Conservation (phyloP, 192 early-diverging fungal species). For the Entophlyctis luteolus region DNA sequence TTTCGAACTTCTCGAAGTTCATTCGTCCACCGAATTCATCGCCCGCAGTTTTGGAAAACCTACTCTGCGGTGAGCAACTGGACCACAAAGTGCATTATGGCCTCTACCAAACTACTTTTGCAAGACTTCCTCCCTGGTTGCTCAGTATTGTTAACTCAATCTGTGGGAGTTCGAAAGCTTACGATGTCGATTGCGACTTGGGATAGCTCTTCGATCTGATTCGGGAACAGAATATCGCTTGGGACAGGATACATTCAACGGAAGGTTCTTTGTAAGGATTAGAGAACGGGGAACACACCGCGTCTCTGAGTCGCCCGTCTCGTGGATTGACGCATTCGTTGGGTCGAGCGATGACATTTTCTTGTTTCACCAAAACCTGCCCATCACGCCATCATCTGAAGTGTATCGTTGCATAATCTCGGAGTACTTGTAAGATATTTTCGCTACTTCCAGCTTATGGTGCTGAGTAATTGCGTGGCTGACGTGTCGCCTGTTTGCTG, state of each 20-base stretch:
- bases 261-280: background rate
- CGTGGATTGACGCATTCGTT: slow-evolving; percentile 15
- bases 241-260: background rate
- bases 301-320: slow-evolving; percentile 5
- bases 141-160: background rate
- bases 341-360: slow-evolving; percentile 14
- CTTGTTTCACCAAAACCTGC: background rate
- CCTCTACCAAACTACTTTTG: slow-evolving; percentile 52
- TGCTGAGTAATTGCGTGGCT: too few species aligned
- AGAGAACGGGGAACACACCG: background rate
- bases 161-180: slow-evolving; percentile 23
- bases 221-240: slow-evolving; percentile 82
- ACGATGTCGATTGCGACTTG: slow-evolving; percentile 89
- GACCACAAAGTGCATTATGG: background rate
- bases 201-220: slow-evolving; percentile 75
- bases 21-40: slow-evolving; percentile 72
- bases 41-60: slow-evolving; percentile 40
- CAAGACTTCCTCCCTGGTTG: slow-evolving; percentile 50
- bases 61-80: background rate
- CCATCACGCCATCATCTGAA: too few species aligned
- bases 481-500: too few species aligned
- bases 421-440: too few species aligned
- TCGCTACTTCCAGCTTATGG: too few species aligned
- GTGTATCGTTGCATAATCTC: too few species aligned
- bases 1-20: slow-evolving; percentile 92